These are phyloP conservation scores for Komagataella pastoris DNA, from an alignment of 805 yeast species.

Conservation along the genomic window DNA sequence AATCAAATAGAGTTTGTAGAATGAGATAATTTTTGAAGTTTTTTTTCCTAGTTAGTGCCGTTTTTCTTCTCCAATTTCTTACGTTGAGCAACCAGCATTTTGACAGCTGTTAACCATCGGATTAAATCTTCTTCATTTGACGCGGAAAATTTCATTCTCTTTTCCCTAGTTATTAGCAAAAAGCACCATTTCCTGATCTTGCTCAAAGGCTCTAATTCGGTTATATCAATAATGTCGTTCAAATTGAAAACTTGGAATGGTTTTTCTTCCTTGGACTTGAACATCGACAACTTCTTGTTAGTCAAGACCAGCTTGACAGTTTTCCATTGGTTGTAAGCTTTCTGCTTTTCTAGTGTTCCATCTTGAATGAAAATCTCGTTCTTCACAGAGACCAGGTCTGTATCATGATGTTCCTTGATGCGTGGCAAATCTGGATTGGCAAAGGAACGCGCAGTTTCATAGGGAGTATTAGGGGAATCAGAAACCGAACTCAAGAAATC, in stretches of 20 bases:
- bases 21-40: not conserved
- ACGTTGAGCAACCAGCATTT: constrained; percentile 16
- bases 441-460: not conserved
- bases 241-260: constrained; percentile 21
- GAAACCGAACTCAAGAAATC: not conserved
- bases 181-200: constrained; percentile 29
- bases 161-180: constrained; percentile 30
- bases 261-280: constrained; percentile 14
- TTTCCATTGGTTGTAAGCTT: constrained; percentile 33
- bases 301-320: constrained; percentile 28
- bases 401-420: constrained; percentile 29
- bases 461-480: not conserved
- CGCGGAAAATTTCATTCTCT: constrained; percentile 30
- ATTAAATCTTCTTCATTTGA: constrained; percentile 30
- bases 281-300: constrained; percentile 23
- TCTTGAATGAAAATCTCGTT: not conserved
- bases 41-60: not conserved
- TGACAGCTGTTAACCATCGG: constrained; percentile 34
- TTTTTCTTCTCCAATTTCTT: constrained; percentile 3
- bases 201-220: constrained; percentile 35
- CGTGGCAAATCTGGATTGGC: constrained; percentile 15
- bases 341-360: not conserved
- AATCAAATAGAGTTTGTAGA: not conserved
- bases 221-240: constrained; percentile 27
- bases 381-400: constrained; percentile 21